Percentiles rank a stretch among this genome's conserved stretches.
phyloP scores from a whole-genome alignment of 768 basidiomycete genomes.

The Lentinus tigrinus region DNA sequence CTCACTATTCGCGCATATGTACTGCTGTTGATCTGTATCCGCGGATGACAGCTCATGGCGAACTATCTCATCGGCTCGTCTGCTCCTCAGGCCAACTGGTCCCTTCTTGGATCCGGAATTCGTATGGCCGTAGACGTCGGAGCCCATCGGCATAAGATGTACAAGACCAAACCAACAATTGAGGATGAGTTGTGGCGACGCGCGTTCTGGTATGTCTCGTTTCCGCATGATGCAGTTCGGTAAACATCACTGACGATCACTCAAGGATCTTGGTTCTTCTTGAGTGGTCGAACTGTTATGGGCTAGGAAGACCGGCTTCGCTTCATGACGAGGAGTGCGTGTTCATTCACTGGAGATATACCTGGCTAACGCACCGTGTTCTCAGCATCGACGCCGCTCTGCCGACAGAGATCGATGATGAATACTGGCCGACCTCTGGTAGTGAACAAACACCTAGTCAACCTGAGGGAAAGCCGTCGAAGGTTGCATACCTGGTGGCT shows the following conservation, averaged over 20 bases:
- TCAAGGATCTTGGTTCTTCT: conserved; percentile 15
- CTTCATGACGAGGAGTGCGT: conserved; percentile 68
- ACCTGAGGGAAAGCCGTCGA: conserved; percentile 57
- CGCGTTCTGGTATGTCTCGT: conserved; percentile 47
- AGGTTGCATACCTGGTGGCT: conserved; percentile 50
- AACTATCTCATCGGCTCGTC: conserved; percentile 45
- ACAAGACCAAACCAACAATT: conserved; percentile 27
- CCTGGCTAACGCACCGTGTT: no score
- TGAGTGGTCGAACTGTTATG: conserved; percentile 38
- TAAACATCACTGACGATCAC: no score
- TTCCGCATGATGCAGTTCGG: no score
- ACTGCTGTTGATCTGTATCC: neutral
- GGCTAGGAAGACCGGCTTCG: conserved; percentile 64
- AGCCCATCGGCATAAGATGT: conserved; percentile 40
- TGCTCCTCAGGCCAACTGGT: conserved; percentile 42
- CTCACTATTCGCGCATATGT: neutral
- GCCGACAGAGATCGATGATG: conserved; percentile 68
- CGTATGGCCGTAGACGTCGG: conserved; percentile 57
- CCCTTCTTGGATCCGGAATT: conserved; percentile 35
- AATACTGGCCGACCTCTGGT: conserved; percentile 58
- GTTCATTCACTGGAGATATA: no score
- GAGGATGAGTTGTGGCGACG: conserved; percentile 52
- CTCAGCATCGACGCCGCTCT: conserved; percentile 58
- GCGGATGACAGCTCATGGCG: conserved; percentile 42
- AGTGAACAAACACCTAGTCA: conserved; percentile 56